Evolutionary conservation across 2,329 filamentous ascomycete species (phyloP), one percentile per base, ranked within the genome.

Genomic region (Claviceps quebecensis): DNA sequence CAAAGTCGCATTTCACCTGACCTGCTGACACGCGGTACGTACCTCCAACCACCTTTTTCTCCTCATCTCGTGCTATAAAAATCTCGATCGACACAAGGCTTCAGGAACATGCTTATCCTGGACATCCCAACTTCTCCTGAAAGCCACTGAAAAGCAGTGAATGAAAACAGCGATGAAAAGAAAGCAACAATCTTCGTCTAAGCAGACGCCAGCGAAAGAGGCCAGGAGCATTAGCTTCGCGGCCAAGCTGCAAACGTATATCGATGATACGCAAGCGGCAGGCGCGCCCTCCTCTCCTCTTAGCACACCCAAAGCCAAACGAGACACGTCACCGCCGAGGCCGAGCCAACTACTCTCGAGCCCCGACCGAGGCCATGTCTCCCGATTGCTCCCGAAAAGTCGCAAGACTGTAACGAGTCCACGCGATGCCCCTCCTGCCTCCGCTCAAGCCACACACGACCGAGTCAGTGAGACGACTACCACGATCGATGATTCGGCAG

Each of bases 371-470:
- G 58, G 67, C 8, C 77, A 78, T 54, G 71, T 80, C 43, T 74
- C 80, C 22, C 74, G 72, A 23, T 75, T 87, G 29, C 81, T 88
- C 53, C 71, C 71, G 43, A 76, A 80, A 49, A 73, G 78, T 36
- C 74, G 77, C 38, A 81, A 86, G 56, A 77, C 76, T 38, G 81
- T 83, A 60, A 69, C 76, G 47, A 73, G 72, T 51, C 83, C 87
- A 61, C 74, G 76, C 52, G 76, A 81, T 57, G 83, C 84, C 14
- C 74, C 29, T 11, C 9, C 29, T 34, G 9, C 29, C 29, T 9
- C 9, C 9, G 29, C 9, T 3, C 29, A 9, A 34, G 29, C 29
- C 29, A 34, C 29, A 34, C 29, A 34, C 9, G 29, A 34, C 29
- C 29, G 29, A 34, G 29, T 34, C 29, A 34, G 29, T 34, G 29